These are phyloP conservation scores for Candida xyloterini DNA, from an alignment of 805 yeast genomes.

Conservation along the genomic window DNA sequence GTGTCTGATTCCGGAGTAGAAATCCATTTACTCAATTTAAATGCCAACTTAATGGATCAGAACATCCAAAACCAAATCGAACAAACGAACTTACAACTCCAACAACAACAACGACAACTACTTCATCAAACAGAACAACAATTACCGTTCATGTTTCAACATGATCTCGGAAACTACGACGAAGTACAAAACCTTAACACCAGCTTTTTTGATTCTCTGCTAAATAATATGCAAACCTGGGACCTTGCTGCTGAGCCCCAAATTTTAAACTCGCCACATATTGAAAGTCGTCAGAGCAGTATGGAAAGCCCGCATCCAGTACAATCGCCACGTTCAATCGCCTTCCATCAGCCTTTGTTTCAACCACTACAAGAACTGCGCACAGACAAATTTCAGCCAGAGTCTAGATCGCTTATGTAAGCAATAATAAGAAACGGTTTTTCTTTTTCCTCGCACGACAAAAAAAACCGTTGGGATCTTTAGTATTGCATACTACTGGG, in stretches of 20 bases:
- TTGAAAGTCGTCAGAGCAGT: not conserved
- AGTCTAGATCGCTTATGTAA: conserved; percentile 12
- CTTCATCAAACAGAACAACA: conserved; percentile 17
- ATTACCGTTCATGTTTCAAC: conserved; percentile 13
- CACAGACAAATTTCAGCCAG: not conserved
- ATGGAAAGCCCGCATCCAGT: not conserved
- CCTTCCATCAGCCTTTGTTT: not conserved
- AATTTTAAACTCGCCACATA: not conserved
- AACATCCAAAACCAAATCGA: conserved; percentile 7
- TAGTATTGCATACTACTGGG: too few species aligned
- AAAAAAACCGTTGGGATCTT: not conserved
- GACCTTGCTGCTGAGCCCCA: conserved; percentile 14
- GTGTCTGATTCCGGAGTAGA: conserved; percentile 11
- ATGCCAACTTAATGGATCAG: conserved; percentile 16
- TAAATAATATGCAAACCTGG: conserved; percentile 25
- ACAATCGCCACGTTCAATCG: not conserved
- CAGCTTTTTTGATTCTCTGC: conserved; percentile 21
- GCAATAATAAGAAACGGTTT: conserved; percentile 1
- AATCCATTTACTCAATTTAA: conserved; percentile 13
- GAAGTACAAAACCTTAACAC: conserved; percentile 7
- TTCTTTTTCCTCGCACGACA: too few species aligned
- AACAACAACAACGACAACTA: conserved; percentile 18
- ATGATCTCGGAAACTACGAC: conserved; percentile 7
- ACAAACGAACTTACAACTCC: conserved; percentile 18
- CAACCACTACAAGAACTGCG: not conserved